Conservation (phyloP, 768 basidiomycete genomes). For the Tylopilus sp. region DNA sequence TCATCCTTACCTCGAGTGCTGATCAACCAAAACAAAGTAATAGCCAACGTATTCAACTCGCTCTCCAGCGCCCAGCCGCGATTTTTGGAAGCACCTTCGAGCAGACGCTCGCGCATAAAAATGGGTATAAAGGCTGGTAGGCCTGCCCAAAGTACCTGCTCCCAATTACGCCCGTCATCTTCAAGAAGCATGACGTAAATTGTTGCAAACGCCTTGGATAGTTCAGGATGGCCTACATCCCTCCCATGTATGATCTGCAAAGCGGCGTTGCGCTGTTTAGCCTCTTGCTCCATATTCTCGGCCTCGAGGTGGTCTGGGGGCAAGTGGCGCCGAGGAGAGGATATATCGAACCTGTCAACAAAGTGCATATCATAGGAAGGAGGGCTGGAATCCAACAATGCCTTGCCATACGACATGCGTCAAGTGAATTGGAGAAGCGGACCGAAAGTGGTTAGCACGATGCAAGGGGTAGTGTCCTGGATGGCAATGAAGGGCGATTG, state of each 20-base stretch:
- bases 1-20: conserved; percentile 28
- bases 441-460: conserved; percentile 33
- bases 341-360: conserved; percentile 46
- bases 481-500: conserved; percentile 31
- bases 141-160: conserved; percentile 44
- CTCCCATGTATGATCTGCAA: conserved; percentile 44
- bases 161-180: conserved; percentile 46
- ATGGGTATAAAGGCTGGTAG: conserved; percentile 38
- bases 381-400: conserved; percentile 24
- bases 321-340: conserved; percentile 40
- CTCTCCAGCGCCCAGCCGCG: conserved; percentile 50
- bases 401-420: conserved; percentile 28
- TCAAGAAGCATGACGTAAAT: conserved; percentile 60
- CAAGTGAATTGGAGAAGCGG: conserved; percentile 34
- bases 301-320: conserved; percentile 22
- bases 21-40: conserved; percentile 48
- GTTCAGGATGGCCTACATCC: conserved; percentile 32
- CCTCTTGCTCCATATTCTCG: conserved; percentile 40
- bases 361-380: conserved; percentile 41
- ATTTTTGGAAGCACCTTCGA: conserved; percentile 36
- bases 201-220: conserved; percentile 47
- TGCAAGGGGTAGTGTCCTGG: conserved; percentile 25
- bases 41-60: conserved; percentile 42
- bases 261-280: conserved; percentile 41
- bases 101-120: conserved; percentile 40